These are phyloP conservation scores for Myriosclerotinia scirpicola DNA, from an alignment of 2,329 filamentous ascomycete genomes.

Conservation along the genomic window DNA sequence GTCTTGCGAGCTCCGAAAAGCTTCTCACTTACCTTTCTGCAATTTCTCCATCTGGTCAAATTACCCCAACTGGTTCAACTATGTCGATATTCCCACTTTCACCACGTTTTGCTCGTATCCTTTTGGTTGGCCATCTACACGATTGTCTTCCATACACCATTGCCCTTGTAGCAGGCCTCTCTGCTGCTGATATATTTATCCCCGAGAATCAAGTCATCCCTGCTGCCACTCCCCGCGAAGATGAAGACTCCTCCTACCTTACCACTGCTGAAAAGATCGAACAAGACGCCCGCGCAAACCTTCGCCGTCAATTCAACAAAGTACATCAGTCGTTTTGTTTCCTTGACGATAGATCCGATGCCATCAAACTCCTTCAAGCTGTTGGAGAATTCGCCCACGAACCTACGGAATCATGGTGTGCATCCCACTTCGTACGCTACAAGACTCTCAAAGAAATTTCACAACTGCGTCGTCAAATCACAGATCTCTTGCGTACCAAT, in stretches of 20 bases:
- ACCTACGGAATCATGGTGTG: slow-evolving; percentile 71
- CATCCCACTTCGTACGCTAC: slow-evolving; percentile 77
- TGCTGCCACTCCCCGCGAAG: slow-evolving; percentile 47
- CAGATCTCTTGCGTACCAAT: slow-evolving; percentile 74
- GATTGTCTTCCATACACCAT: slow-evolving; percentile 83
- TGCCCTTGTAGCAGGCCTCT: slow-evolving; percentile 82
- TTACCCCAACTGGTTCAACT: slow-evolving; percentile 78
- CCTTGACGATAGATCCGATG: slow-evolving; percentile 81
- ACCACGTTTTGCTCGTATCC: slow-evolving; percentile 85
- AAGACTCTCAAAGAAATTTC: slow-evolving; percentile 86
- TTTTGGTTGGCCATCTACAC: slow-evolving; percentile 83
- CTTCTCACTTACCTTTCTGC: slow-evolving; percentile 84
- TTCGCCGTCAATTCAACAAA: slow-evolving; percentile 61
- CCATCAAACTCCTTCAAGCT: slow-evolving; percentile 84
- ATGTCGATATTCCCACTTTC: slow-evolving; percentile 89
- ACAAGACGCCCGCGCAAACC: slow-evolving; percentile 66
- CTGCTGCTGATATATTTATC: slow-evolving; percentile 84
- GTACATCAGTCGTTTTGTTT: slow-evolving; percentile 77
- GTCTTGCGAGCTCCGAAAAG: slow-evolving; percentile 79
- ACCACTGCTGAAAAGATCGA: slow-evolving; percentile 69
- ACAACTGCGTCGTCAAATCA: slow-evolving; percentile 80
- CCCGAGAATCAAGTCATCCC: slow-evolving; percentile 76
- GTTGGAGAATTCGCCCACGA: slow-evolving; percentile 84
- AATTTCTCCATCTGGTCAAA: slow-evolving; percentile 66
- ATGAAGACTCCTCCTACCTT: slow-evolving; percentile 53